A percentile compares a stretch with the other conserved stretches of the same genome.
phyloP scores from a whole-genome alignment of 768 basidiomycete species.

The Cubamyces lactineus region DNA sequence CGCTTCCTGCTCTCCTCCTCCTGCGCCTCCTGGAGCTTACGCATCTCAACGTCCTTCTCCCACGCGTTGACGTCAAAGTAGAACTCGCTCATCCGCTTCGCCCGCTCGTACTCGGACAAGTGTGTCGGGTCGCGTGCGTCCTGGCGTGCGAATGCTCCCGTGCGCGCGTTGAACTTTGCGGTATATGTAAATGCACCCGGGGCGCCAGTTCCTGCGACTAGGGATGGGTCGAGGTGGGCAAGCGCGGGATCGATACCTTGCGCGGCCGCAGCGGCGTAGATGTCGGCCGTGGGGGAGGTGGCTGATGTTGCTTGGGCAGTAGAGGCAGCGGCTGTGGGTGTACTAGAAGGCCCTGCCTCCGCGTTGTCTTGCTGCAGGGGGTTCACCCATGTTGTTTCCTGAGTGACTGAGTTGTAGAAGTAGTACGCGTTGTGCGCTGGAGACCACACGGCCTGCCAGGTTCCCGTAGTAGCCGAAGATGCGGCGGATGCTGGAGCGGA shows the following conservation, averaged over 20 bases:
- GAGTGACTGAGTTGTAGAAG: constrained; percentile 75
- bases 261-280: constrained; percentile 72
- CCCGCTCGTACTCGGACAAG: constrained; percentile 79
- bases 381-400: constrained; percentile 85
- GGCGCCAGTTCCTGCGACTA: constrained; percentile 43
- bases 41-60: constrained; percentile 68
- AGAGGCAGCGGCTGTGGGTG: constrained; percentile 29
- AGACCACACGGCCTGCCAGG: constrained; percentile 84
- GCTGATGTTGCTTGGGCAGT: constrained; percentile 25
- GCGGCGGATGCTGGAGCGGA: constrained; percentile 16
- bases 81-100: constrained; percentile 84
- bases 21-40: constrained; percentile 44
- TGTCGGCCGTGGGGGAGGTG: constrained; percentile 42
- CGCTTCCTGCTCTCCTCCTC: constrained; percentile 69
- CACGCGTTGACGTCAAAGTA: constrained; percentile 86
- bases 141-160: constrained; percentile 69
- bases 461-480: constrained; percentile 25
- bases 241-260: constrained; percentile 85
- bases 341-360: constrained; percentile 33
- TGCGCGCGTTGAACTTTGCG: constrained; percentile 83
- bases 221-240: constrained; percentile 77
- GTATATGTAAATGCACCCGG: constrained; percentile 47
- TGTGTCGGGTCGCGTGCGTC: constrained; percentile 76
- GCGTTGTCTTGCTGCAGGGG: constrained; percentile 52
- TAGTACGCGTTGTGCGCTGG: constrained; percentile 82